Evolutionary conservation across 2,329 filamentous ascomycete species (phyloP).

Genomic region (Penicillium sp.): DNA sequence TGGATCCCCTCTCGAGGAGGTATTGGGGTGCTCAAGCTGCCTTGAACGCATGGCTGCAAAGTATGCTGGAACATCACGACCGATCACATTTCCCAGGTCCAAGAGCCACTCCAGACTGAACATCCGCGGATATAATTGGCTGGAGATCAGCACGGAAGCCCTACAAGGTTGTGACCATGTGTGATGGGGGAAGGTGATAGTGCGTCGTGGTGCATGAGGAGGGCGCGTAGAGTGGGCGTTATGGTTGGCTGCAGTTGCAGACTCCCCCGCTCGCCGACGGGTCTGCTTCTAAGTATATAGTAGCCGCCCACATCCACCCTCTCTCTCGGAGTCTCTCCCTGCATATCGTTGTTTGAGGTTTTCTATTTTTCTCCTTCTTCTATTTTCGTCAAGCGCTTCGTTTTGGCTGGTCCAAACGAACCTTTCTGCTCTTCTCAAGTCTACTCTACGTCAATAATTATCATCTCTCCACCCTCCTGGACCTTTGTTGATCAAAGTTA

Average conservation of each 20-base stretch:
- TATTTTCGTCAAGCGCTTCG: slow-evolving; percentile 40
- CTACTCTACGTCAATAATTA: slow-evolving; percentile 24
- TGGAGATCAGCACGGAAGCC: neutral
- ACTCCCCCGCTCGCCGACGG: slow-evolving; percentile 1
- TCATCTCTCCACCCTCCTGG: slow-evolving; percentile 5
- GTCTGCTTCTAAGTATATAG: slow-evolving; percentile 31
- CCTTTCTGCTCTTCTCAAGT: slow-evolving; percentile 29
- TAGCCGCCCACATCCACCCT: slow-evolving; percentile 37
- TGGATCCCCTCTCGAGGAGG: neutral
- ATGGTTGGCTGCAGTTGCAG: slow-evolving; percentile 14
- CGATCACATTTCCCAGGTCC: slow-evolving; percentile 9
- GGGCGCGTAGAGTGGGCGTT: slow-evolving; percentile 22
- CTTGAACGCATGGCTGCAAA: slow-evolving; percentile 16
- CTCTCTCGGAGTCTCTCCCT: slow-evolving; percentile 23
- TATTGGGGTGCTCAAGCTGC: neutral
- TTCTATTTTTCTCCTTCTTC: slow-evolving; percentile 34
- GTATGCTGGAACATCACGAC: slow-evolving; percentile 8
- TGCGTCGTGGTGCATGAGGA: slow-evolving; percentile 23
- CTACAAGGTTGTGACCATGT: slow-evolving; percentile 19
- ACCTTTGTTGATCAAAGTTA: slow-evolving; percentile 44
- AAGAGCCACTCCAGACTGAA: neutral
- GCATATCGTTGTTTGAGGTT: slow-evolving; percentile 39
- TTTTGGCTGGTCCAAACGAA: slow-evolving; percentile 51
- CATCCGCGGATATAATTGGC: slow-evolving; percentile 10
- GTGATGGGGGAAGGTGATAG: slow-evolving; percentile 27